Percentiles rank a stretch among this genome's conserved stretches.
phyloP scores from a whole-genome alignment of 2,329 filamentous ascomycete genomes.

The Fusarium verrucosum region DNA sequence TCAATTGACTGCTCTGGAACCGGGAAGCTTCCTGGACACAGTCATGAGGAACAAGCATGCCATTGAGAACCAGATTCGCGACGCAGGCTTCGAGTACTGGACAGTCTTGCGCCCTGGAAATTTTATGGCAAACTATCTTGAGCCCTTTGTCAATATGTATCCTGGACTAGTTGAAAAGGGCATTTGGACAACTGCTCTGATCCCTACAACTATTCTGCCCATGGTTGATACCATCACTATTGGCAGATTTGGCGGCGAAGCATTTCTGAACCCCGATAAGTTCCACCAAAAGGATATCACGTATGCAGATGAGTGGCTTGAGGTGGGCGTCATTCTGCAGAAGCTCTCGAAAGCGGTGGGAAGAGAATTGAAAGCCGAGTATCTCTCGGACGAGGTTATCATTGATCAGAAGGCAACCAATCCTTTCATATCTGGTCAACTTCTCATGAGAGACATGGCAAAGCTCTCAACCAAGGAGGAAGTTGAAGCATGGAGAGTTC shows the following conservation, averaged over 20 bases:
- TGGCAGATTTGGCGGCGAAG: slow-evolving; percentile 55
- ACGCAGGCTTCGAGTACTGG: slow-evolving; percentile 53
- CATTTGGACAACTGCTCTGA: slow-evolving; percentile 50
- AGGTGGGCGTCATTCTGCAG: slow-evolving; percentile 49
- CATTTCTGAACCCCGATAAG: slow-evolving; percentile 52
- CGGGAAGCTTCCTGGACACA: slow-evolving; percentile 41
- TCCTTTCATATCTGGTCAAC: slow-evolving; percentile 52
- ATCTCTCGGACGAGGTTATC: slow-evolving; percentile 55
- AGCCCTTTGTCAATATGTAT: slow-evolving; percentile 54
- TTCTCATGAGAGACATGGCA: slow-evolving; percentile 48
- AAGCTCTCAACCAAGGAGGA: slow-evolving; percentile 50
- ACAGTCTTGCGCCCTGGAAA: slow-evolving; percentile 60
- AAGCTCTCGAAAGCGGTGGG: slow-evolving; percentile 50
- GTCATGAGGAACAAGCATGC: slow-evolving; percentile 52
- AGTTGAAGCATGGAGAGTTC: slow-evolving; percentile 51
- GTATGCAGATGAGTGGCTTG: slow-evolving; percentile 54
- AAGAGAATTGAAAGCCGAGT: slow-evolving; percentile 49
- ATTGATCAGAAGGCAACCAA: slow-evolving; percentile 47
- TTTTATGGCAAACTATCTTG: slow-evolving; percentile 62
- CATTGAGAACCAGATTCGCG: slow-evolving; percentile 53
- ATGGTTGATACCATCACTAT: slow-evolving; percentile 60
- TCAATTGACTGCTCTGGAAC: slow-evolving; percentile 41
- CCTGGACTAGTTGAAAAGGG: slow-evolving; percentile 52
- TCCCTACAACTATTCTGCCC: slow-evolving; percentile 50
- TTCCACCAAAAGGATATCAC: slow-evolving; percentile 54